Conservation (phyloP, 129 eudicot species). For the Mikania micrantha region DNA sequence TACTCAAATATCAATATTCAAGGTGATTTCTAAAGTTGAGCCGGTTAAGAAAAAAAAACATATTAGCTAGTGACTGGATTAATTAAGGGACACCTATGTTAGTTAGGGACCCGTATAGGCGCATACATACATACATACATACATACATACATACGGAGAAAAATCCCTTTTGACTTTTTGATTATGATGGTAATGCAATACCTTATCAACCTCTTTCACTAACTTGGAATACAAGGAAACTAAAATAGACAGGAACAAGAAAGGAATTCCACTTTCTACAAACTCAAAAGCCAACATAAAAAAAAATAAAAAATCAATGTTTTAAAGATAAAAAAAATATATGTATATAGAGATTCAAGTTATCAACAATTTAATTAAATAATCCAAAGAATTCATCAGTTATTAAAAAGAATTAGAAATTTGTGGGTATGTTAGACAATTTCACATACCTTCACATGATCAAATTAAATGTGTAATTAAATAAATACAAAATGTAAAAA, state of each 20-base stretch:
- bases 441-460: conserved; percentile 24
- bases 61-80: no score
- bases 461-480: conserved; percentile 14
- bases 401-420: conserved; percentile 10
- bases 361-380: conserved; percentile 14
- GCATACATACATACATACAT: no score
- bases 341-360: background rate
- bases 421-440: conserved; percentile 21
- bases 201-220: conserved; percentile 34
- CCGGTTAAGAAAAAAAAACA: no score
- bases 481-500: conserved; percentile 20
- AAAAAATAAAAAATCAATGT: background rate
- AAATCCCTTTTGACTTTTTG: conserved; percentile 32
- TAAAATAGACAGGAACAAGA: conserved; percentile 27
- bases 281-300: background rate
- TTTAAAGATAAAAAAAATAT: background rate
- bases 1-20: no score
- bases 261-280: conserved; percentile 44
- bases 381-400: conserved; percentile 22
- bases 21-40: no score
- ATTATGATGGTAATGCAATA: conserved; percentile 32
- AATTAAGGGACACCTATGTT: background rate
- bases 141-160: conserved; percentile 18
- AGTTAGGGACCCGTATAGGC: conserved; percentile 6
- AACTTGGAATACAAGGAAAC: conserved; percentile 31